A percentile compares a stretch with the other conserved stretches of the same genome.
Evolutionary conservation across 2,329 filamentous ascomycete species (phyloP).

Genomic region (Cercospora citrullina): DNA sequence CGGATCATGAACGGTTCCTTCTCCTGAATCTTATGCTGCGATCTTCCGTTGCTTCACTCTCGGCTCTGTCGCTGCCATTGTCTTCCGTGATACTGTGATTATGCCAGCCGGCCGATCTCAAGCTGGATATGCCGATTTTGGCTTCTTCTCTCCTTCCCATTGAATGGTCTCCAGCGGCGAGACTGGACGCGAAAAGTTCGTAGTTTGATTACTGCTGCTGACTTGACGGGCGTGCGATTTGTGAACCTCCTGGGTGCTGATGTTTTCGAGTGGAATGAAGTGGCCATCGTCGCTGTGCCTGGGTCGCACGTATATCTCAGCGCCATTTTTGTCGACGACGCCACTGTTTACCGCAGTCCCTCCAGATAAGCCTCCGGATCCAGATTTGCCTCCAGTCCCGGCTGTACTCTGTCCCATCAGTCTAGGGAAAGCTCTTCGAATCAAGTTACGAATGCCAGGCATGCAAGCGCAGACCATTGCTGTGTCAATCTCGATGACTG

Average conservation of each 20-base stretch:
- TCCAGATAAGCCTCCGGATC: slow-evolving; percentile 16
- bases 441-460: slow-evolving; percentile 26
- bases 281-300: slow-evolving; percentile 23
- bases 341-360: slow-evolving; percentile 21
- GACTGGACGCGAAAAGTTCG: not conserved
- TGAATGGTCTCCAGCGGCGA: slow-evolving; percentile 5
- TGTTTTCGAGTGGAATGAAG: slow-evolving; percentile 42
- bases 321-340: slow-evolving; percentile 13
- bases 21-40: not conserved
- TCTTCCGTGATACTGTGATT: not conserved
- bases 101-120: not conserved
- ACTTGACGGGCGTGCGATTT: not conserved
- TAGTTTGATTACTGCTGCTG: not conserved
- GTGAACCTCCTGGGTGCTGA: slow-evolving; percentile 47
- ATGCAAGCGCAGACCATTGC: slow-evolving; percentile 27
- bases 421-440: slow-evolving; percentile 21
- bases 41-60: not conserved
- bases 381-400: slow-evolving; percentile 1
- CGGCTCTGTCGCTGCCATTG: not conserved
- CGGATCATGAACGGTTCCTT: not conserved
- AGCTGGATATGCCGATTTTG: not conserved
- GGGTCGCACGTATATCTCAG: slow-evolving; percentile 18
- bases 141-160: slow-evolving; percentile 1
- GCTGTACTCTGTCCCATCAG: slow-evolving; percentile 17
- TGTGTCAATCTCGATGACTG: slow-evolving; percentile 23